Evolutionary conservation across 2,329 filamentous ascomycete species (phyloP).

Genomic region (Fusarium sp.): DNA sequence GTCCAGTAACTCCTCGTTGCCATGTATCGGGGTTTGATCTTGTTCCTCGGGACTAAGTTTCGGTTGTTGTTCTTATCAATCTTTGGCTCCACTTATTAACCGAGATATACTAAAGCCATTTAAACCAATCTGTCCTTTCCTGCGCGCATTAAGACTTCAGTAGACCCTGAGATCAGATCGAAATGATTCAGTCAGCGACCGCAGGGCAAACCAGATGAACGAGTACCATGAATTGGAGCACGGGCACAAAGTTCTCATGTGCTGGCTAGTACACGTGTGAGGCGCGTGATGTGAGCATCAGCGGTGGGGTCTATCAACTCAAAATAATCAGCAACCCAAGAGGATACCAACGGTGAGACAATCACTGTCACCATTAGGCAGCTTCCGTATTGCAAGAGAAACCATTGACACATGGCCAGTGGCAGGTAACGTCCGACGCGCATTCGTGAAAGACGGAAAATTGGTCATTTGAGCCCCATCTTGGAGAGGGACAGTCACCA

Average conservation of each 20-base stretch:
- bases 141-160: too few species aligned
- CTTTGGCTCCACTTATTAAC: background rate
- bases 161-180: too few species aligned
- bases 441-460: background rate
- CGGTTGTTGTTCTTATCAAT: background rate
- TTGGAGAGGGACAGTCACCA: background rate
- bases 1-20: background rate
- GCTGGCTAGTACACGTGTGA: background rate
- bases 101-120: background rate
- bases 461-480: background rate
- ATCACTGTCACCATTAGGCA: background rate
- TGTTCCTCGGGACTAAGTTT: background rate
- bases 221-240: background rate
- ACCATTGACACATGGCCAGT: accelerated
- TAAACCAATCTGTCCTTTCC: background rate
- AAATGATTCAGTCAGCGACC: accelerated
- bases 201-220: too few species aligned
- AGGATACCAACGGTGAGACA: background rate
- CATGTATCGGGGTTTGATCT: background rate
- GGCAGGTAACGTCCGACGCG: accelerated
- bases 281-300: too few species aligned
- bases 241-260: background rate
- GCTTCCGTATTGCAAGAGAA: accelerated
- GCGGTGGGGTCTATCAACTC: too few species aligned
- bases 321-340: background rate